Evolutionary conservation across 768 basidiomycete species (phyloP), one percentile per base, ranked within the genome.

Genomic region (Lactarius pseudohatsudake): DNA sequence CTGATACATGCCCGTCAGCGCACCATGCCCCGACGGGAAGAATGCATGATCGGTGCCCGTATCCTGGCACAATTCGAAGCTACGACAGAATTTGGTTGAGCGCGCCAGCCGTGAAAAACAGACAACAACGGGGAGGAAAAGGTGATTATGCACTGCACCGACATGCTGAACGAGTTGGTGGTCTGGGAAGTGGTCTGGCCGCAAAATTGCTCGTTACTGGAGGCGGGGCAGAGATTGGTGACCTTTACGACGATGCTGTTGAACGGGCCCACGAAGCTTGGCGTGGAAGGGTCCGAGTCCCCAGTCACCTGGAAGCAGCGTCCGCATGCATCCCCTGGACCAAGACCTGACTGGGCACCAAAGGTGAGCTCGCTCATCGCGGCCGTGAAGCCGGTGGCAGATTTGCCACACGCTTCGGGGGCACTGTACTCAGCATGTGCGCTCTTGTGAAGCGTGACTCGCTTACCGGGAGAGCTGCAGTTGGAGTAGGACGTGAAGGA

Each of bases 311-410:
- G 74, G 72, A 87, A 87, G 77, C 86, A 86, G 45, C 85, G 82
- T 18, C 85, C 86, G 69, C 85, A 87, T 10, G 83, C 86, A 73
- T 85, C 86, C 16, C 86, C 85, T 2, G 84, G 75, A 11, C 85
- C 85, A 0, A 75, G 36, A 0, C 84, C 84, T n/a, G 84, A 81
- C 20, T 73, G 57, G 6, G 83, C 76, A 47, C 85, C 85, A 64
- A 84, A 87, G 1, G 85, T 75, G n/a, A 86, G 79, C 74, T 86
- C 84, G 73, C 78, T 85, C 11, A 86, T 80, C 5, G 85, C 85
- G 8, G 85, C 84, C 5, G 84, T 84, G 73, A 75, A 85, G 4
- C 85, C 85, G 34, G 71, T 74, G 3, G 79, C 82, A n/a, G 77
- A 68, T 64, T 79, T 77, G 9, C 86, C 85, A 70, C 86, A 86